Evolutionary conservation across 2,329 filamentous ascomycete species (phyloP).

Genomic region (Cryoendolithus antarcticus): DNA sequence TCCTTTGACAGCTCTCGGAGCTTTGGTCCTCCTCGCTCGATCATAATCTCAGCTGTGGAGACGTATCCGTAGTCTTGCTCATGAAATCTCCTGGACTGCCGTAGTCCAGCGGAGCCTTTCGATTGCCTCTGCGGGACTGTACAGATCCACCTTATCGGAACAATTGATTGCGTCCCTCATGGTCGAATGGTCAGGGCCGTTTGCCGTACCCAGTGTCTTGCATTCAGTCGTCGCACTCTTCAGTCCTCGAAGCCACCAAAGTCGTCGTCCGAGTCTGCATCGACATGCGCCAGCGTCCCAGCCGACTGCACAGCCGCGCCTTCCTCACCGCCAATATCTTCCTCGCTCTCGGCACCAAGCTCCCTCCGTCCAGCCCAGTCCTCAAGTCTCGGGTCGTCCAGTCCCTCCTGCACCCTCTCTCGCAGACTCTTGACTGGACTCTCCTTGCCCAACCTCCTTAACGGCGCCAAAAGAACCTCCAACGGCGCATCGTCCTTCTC

Average conservation of each 20-base stretch:
- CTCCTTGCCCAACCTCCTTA: slow-evolving; percentile 43
- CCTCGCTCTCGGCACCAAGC: slow-evolving; percentile 27
- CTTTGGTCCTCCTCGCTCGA: too few species aligned
- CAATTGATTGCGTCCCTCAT: too few species aligned
- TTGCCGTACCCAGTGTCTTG: too few species aligned
- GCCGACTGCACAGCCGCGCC: not conserved
- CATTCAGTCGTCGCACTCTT: slow-evolving; percentile 9
- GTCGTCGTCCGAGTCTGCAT: slow-evolving; percentile 18
- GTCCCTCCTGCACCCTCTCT: slow-evolving; percentile 53
- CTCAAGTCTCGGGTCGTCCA: slow-evolving; percentile 62
- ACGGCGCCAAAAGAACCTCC: slow-evolving; percentile 39
- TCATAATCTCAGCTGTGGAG: too few species aligned
- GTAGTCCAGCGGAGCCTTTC: too few species aligned
- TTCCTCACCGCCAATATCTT: slow-evolving; percentile 26
- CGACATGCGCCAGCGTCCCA: too few species aligned
- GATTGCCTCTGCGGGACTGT: too few species aligned
- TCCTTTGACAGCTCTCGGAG: too few species aligned
- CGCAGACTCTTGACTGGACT: slow-evolving; percentile 61
- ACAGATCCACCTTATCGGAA: too few species aligned
- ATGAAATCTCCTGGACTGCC: too few species aligned
- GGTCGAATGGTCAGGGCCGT: too few species aligned
- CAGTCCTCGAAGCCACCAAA: slow-evolving; percentile 53
- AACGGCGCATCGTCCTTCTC: slow-evolving; percentile 33
- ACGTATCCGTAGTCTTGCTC: too few species aligned
- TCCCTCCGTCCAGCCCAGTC: slow-evolving; percentile 40